Conservation (phyloP, 2,329 filamentous ascomycete species). For the Parafenestella ontariensis region DNA sequence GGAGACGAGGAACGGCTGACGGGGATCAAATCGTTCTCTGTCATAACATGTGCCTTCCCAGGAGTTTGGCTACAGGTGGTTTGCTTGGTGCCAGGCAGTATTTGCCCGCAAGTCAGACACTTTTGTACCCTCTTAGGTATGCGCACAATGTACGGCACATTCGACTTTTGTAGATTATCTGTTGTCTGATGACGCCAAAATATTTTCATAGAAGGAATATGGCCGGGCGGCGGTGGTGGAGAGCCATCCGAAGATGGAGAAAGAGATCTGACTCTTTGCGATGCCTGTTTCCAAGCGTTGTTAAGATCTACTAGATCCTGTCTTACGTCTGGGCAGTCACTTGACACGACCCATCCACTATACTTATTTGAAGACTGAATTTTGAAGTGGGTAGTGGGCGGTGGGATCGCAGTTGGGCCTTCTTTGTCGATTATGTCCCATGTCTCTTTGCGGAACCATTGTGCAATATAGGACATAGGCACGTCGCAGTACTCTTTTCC, state of each 20-base stretch:
- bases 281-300: slow-evolving; percentile 4
- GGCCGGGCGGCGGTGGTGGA: not conserved
- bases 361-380: slow-evolving; percentile 19
- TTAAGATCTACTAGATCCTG: slow-evolving; percentile 20
- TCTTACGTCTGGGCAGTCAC: slow-evolving; percentile 18
- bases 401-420: slow-evolving; percentile 28
- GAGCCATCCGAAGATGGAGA: not conserved
- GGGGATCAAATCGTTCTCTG: not conserved
- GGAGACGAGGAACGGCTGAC: not conserved
- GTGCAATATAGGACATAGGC: slow-evolving; percentile 42
- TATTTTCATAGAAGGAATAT: not conserved
- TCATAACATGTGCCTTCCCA: not conserved
- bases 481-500: slow-evolving; percentile 43
- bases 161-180: slow-evolving; percentile 23
- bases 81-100: not conserved
- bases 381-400: slow-evolving; percentile 35
- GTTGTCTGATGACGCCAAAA: slow-evolving; percentile 12
- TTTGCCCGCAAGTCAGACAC: not conserved
- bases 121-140: not conserved
- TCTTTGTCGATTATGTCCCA: slow-evolving; percentile 33
- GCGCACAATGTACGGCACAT: slow-evolving; percentile 20
- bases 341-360: slow-evolving; percentile 26
- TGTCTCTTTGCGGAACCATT: slow-evolving; percentile 46
- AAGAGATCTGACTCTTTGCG: not conserved
- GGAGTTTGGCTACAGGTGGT: not conserved